Base-by-base conservation (phyloP, 108 stramenopile species). In the Pseudonitzschia pungens region DNA sequence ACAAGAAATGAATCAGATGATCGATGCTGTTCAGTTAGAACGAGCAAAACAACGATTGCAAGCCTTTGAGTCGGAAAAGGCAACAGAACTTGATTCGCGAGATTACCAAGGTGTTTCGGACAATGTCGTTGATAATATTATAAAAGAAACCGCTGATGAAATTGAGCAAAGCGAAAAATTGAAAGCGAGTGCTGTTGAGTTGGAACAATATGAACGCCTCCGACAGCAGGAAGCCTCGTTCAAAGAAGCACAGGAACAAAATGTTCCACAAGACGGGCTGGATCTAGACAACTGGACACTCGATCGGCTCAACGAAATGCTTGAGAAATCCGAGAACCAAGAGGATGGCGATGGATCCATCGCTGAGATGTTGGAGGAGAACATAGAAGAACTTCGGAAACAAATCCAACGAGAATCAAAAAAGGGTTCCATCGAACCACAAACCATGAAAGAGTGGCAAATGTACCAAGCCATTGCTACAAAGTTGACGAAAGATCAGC, bases 391-490 rank as follows among this genome's bases (percentile, higher is more conserved):
- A 12, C 66, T 85, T 14, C 69, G 80, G 48, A 74, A 70, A 62
- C 78, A 82, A 44, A 77, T 93, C 20, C 83, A 90, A 36, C 74
- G 79, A n/a, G 76, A 82, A 62, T 56, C 64, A 0, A 67, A 77
- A 20, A 77, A 82, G 63, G 78, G 82, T 32, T 56, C 73, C 26
- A 76, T 77, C 22, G 59, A 72, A 72, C 78, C 85, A 31, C 78
- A 86, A 48, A 77, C 77, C 56, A 73, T 79, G 72, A 81, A 81
- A 54, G 85, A 86, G 58, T 86, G 81, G 81, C 81, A 86, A 76
- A 86, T 81, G 77, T 86, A 83, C 65, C 48, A 75, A 75, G 69
- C 81, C 15, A 83, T 86, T 40, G 74, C 77, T 16, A 78, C 80
- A 12, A 72, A 76, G 27, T 51, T 80, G 15, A 65, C 36, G 21